These are phyloP conservation scores for Solanum rostratum DNA, from an alignment of 257 asterid genomes.

Conservation along the genomic window DNA sequence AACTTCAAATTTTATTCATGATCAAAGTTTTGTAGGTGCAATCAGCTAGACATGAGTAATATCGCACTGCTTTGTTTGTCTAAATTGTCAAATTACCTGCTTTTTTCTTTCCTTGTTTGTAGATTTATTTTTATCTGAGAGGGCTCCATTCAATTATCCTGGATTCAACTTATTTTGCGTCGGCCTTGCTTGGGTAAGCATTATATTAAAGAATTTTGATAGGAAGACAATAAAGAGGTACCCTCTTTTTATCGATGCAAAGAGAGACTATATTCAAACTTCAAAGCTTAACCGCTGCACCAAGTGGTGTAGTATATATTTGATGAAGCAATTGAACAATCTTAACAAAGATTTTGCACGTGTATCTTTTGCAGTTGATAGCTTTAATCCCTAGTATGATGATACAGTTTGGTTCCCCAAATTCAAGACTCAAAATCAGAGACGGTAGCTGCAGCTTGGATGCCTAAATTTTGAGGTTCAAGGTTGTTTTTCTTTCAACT, in stretches of 20 bases:
- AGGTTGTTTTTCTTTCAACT: neutral
- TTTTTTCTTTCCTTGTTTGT: neutral
- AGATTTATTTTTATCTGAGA: constrained; percentile 15
- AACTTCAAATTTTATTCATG: neutral
- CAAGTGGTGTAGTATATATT: neutral
- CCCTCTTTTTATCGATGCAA: neutral
- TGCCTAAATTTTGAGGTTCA: neutral
- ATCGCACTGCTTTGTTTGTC: neutral
- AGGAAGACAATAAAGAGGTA: neutral
- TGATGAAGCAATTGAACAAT: neutral
- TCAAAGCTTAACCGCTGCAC: no score
- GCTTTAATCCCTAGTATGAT: constrained; percentile 10
- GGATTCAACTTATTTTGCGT: constrained; percentile 17
- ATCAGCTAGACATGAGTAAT: neutral
- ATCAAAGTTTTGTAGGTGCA: neutral
- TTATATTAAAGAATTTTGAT: neutral
- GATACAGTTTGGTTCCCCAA: neutral
- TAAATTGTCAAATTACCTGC: neutral
- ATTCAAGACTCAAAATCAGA: neutral
- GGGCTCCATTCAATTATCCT: constrained; percentile 11
- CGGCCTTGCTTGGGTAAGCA: constrained; percentile 18
- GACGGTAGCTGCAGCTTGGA: neutral
- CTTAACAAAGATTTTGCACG: neutral
- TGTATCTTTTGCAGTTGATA: constrained; percentile 8
- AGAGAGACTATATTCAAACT: neutral